Conservation (phyloP, 768 basidiomycete genomes). For the Brasilioporus rufonigricans region DNA sequence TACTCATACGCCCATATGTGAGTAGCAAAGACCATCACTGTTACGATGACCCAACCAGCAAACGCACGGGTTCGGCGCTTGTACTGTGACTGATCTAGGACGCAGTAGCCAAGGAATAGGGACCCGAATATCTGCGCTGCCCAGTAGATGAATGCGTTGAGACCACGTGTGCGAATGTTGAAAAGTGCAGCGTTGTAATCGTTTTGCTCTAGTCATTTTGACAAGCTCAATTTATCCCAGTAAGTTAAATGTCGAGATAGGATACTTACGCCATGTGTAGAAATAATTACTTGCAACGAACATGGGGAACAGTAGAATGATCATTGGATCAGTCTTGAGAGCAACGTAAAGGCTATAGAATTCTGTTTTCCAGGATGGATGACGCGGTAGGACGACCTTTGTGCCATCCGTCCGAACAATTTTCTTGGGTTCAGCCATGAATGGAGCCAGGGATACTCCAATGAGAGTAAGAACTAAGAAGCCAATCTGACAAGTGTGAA, state of each 20-base stretch:
- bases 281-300: slow-evolving; percentile 85
- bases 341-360: slow-evolving; percentile 66
- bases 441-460: slow-evolving; percentile 61
- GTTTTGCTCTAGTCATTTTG: slow-evolving; percentile 59
- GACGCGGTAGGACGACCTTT: slow-evolving; percentile 55
- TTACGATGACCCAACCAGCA: slow-evolving; percentile 60
- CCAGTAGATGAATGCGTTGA: slow-evolving; percentile 84
- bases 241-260: neutral
- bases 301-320: slow-evolving; percentile 80
- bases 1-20: slow-evolving; percentile 79
- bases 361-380: slow-evolving; percentile 79
- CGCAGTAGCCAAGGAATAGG: slow-evolving; percentile 55
- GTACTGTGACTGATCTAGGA: slow-evolving; percentile 59
- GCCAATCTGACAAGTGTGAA: slow-evolving; percentile 49
- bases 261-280: slow-evolving; percentile 73
- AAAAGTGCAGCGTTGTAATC: slow-evolving; percentile 79
- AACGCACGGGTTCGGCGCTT: slow-evolving; percentile 70
- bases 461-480: slow-evolving; percentile 72
- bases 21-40: slow-evolving; percentile 62
- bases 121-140: slow-evolving; percentile 75
- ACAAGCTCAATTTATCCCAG: neutral
- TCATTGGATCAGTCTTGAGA: slow-evolving; percentile 65
- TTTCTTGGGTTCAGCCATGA: slow-evolving; percentile 70
- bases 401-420: slow-evolving; percentile 78
- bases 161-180: slow-evolving; percentile 72